Conservation (phyloP, 495 filamentous ascomycete species). For the Astrothelium subdiscretum region DNA sequence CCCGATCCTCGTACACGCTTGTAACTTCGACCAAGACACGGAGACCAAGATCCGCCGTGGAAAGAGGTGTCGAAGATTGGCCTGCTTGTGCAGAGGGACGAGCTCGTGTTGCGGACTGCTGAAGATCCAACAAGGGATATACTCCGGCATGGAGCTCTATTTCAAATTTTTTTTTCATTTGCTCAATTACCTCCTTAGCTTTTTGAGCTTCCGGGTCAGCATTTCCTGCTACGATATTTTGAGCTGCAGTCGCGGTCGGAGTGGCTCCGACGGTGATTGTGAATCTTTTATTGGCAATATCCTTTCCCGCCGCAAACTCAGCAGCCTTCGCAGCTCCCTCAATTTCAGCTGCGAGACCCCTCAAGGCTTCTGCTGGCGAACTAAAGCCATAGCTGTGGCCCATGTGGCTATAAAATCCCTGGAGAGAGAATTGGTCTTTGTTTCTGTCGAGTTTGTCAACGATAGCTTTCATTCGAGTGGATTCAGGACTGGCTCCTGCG, state of each 20-base stretch:
- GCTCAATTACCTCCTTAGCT: conserved; percentile 18
- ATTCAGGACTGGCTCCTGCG: conserved; percentile 51
- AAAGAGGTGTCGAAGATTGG: conserved; percentile 23
- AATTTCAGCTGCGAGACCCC: conserved; percentile 50
- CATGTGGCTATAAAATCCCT: conserved; percentile 70
- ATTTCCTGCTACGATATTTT: conserved; percentile 31
- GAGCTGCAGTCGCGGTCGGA: conserved; percentile 55
- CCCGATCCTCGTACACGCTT: conserved; percentile 53
- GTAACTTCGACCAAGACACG: conserved; percentile 62
- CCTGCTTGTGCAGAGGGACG: conserved; percentile 20
- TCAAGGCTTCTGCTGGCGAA: conserved; percentile 42
- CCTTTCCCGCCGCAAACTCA: conserved; percentile 17
- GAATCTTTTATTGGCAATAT: conserved; percentile 30
- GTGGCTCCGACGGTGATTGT: conserved; percentile 70
- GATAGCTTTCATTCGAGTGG: conserved; percentile 38
- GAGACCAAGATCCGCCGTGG: conserved; percentile 49
- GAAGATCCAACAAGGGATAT: conserved; percentile 66
- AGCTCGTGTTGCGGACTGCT: conserved; percentile 68
- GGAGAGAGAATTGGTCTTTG: conserved; percentile 30
- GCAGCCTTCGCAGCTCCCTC: conserved; percentile 41
- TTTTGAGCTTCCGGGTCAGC: conserved; percentile 16
- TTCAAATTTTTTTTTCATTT: conserved; percentile 25
- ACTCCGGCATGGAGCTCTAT: conserved; percentile 65
- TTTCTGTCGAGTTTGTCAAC: conserved; percentile 36
- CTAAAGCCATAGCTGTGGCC: conserved; percentile 56